Evolutionary conservation across 2,329 filamentous ascomycete species (phyloP).

Genomic region (Diplodia sapinea): DNA sequence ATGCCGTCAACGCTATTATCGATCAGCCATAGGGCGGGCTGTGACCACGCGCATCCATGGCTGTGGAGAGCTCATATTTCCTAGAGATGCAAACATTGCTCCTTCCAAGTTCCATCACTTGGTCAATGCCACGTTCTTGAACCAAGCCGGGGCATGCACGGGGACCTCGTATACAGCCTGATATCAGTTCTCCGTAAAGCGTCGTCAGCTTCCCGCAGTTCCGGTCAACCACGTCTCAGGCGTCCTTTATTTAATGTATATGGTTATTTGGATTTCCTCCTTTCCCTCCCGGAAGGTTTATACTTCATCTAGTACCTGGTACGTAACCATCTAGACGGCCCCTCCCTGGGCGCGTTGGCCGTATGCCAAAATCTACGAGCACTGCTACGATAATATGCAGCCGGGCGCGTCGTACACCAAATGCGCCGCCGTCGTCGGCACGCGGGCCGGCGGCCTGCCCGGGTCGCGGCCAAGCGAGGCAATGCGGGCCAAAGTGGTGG

Average conservation of each 20-base stretch:
- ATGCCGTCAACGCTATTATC: background rate
- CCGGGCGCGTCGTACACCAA: too few species aligned
- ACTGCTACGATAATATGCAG: too few species aligned
- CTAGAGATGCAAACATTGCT: background rate
- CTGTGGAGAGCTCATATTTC: background rate
- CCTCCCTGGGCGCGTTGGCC: too few species aligned
- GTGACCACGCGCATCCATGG: background rate
- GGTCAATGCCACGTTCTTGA: background rate
- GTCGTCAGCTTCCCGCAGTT: background rate
- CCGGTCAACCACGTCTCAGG: background rate
- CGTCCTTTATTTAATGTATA: background rate
- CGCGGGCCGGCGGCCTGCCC: slow-evolving; percentile 22
- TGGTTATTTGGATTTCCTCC: too few species aligned
- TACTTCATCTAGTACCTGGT: too few species aligned
- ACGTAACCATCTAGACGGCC: too few species aligned
- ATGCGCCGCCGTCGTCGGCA: slow-evolving; percentile 1
- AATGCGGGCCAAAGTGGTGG: background rate
- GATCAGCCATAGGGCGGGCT: background rate
- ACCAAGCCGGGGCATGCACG: background rate
- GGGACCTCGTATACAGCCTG: background rate
- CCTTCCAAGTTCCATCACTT: background rate
- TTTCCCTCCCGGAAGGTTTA: too few species aligned
- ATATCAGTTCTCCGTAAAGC: background rate
- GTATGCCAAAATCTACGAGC: too few species aligned
- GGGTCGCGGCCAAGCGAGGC: slow-evolving; percentile 5